Evolutionary conservation across 805 yeast genomes (phyloP), one percentile per base, ranked within the genome.

Genomic region (Ogataea saltuana): DNA sequence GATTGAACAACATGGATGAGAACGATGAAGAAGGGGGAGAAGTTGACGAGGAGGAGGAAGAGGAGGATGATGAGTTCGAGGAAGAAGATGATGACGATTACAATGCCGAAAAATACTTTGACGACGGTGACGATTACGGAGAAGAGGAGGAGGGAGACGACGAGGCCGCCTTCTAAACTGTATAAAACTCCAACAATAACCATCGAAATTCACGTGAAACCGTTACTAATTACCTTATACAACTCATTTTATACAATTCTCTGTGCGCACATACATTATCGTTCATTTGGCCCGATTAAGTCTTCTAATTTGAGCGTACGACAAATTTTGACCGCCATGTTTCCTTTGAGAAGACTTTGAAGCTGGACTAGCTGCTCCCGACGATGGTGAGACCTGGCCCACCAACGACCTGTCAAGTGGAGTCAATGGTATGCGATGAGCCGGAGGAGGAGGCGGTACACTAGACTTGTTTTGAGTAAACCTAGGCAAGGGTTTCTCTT

Each of bases 51-150:
- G 80, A 73, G 30, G 76, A 66, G 9, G 83, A 78, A 16, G 85
- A 78, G n/a, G 65, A 69, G 35, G 88, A 83, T 53, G 88, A 83
- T 48, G 86, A 82, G 48, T 76, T 74, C 51, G 84, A 80, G 48
- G 88, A 82, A 50, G 85, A 83, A 43, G 88, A 83, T 19, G 89
- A 84, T 52, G 87, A 81, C 56, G 88, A 83, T 60, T 84, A 84
- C 56, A 84, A 84, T 55, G 91, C 91, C 7, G 91, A 84, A 54
- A 80, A 79, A 62, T 84, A 84, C 64, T 84, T 84, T 56, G 89
- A 84, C 58, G 83, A 76, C 51, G 85, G 83, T 33, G 87, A 83
- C 49, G 84, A 80, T 39, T 81, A 76, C 40, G 74, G 67, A 29
- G 79, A 71, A 16, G 82, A 72, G 28, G 83, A 73, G 39, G 81